Conservation (phyloP, 495 filamentous ascomycete genomes). For the Xylaria scruposa region DNA sequence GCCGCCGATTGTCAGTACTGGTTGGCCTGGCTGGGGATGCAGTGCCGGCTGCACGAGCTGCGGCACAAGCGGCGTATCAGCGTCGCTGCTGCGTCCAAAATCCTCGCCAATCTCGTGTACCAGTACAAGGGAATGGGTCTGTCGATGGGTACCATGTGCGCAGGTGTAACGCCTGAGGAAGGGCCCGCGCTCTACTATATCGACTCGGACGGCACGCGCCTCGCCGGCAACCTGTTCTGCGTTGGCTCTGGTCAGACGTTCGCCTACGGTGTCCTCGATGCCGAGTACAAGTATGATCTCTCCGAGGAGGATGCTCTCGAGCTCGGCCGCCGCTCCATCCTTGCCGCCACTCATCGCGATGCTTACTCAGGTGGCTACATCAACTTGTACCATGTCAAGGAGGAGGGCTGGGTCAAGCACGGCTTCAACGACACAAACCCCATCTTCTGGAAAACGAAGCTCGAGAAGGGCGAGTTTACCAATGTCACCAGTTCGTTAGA, state of each 20-base stretch:
- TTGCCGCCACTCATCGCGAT: constrained; percentile 97
- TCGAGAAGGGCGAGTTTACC: constrained; percentile 97
- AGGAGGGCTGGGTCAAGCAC: constrained; percentile 97
- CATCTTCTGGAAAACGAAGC: constrained; percentile 98
- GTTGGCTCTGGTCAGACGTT: constrained; percentile 98
- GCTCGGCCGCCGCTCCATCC: constrained; percentile 86
- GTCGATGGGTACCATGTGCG: constrained; percentile 99
- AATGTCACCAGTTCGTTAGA: constrained; percentile 87
- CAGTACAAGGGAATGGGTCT: constrained; percentile 97
- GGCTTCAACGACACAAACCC: constrained; percentile 95
- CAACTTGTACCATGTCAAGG: constrained; percentile 98
- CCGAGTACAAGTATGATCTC: constrained; percentile 91
- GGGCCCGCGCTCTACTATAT: constrained; percentile 99
- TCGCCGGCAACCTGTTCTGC: constrained; percentile 95
- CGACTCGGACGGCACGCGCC: constrained; percentile 93
- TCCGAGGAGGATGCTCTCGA: constrained; percentile 85
- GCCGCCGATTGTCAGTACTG: constrained; percentile 99
- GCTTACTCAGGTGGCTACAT: constrained; percentile 98
- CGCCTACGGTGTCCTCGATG: constrained; percentile 96
- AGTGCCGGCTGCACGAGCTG: constrained; percentile 98
- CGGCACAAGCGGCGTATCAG: constrained; percentile 98
- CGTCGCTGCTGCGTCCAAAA: constrained; percentile 96
- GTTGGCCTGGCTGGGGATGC: constrained; percentile 97
- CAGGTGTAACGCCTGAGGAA: constrained; percentile 94
- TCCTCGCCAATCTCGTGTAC: constrained; percentile 97